Conservation (phyloP, 257 asterid genomes). For the Schizonepeta tenuifolia region DNA sequence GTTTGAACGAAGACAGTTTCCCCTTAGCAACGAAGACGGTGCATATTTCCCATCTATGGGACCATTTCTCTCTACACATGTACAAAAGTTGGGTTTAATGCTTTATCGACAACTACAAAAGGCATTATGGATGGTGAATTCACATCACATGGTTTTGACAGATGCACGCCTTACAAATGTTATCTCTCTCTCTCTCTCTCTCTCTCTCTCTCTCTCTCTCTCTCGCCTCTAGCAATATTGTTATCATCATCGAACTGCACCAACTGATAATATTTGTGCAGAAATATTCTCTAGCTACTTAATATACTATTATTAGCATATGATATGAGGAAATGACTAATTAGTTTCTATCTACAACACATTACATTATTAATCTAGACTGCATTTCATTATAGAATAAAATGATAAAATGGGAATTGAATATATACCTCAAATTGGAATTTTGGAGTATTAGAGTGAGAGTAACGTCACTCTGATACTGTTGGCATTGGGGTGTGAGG, state of each 20-base stretch:
- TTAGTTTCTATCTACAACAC: background rate
- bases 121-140: slow-evolving; percentile 40
- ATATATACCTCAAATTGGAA: slow-evolving; percentile 6
- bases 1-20: background rate
- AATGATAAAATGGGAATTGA: background rate
- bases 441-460: slow-evolving; percentile 30
- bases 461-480: slow-evolving; percentile 34
- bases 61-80: slow-evolving; percentile 44
- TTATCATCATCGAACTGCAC: background rate
- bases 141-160: slow-evolving; percentile 55
- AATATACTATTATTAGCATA: no score
- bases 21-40: slow-evolving; percentile 2
- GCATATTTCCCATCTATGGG: slow-evolving; percentile 40
- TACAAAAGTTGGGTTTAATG: slow-evolving; percentile 52
- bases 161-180: slow-evolving; percentile 37
- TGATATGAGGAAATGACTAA: no score
- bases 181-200: no score
- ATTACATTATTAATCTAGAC: no score
- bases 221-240: no score
- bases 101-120: slow-evolving; percentile 70
- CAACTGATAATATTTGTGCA: background rate
- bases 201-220: no score
- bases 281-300: no score
- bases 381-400: background rate
- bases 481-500: slow-evolving; percentile 32